Percentiles rank a stretch among this genome's conserved stretches.
Evolutionary conservation across 2,329 filamentous ascomycete genomes (phyloP).

Genomic region (Apiospora saccharicola): DNA sequence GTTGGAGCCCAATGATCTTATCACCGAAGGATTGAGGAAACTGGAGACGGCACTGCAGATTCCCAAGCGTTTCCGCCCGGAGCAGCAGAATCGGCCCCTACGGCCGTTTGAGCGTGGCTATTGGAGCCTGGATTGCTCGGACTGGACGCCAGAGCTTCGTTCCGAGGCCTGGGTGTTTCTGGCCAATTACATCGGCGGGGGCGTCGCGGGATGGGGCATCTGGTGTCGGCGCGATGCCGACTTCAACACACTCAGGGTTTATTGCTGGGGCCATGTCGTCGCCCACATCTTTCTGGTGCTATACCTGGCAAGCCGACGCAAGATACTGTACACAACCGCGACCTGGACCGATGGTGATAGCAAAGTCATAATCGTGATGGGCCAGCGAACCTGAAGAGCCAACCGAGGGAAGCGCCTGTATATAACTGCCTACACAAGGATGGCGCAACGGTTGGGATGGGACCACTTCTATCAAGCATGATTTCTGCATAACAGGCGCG

Average conservation of each 20-base stretch:
- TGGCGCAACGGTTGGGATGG: neutral
- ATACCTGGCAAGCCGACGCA: conserved; percentile 73
- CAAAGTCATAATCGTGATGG: conserved; percentile 55
- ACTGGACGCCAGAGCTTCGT: conserved; percentile 60
- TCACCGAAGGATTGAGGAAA: conserved; percentile 62
- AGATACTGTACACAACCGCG: conserved; percentile 63
- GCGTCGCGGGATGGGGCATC: conserved; percentile 72
- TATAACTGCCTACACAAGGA: neutral
- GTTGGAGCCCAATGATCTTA: conserved; percentile 56
- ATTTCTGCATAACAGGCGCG: conserved; percentile 1
- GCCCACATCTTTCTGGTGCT: conserved; percentile 78
- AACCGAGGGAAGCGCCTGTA: neutral
- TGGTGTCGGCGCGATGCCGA: conserved; percentile 58
- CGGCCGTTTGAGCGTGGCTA: conserved; percentile 75
- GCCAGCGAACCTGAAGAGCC: conserved; percentile 29
- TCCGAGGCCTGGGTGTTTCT: conserved; percentile 69
- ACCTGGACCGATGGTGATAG: conserved; percentile 74
- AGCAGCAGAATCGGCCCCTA: conserved; percentile 55
- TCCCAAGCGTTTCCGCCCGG: conserved; percentile 60
- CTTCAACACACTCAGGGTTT: conserved; percentile 66
- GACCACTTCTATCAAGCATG: neutral
- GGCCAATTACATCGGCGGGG: conserved; percentile 63
- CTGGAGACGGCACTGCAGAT: conserved; percentile 62
- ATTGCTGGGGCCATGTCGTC: conserved; percentile 79
- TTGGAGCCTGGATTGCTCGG: conserved; percentile 71